phyloP scores from a whole-genome alignment of 208 protist genomes.

The Leptomonas pyrrhocoris region DNA sequence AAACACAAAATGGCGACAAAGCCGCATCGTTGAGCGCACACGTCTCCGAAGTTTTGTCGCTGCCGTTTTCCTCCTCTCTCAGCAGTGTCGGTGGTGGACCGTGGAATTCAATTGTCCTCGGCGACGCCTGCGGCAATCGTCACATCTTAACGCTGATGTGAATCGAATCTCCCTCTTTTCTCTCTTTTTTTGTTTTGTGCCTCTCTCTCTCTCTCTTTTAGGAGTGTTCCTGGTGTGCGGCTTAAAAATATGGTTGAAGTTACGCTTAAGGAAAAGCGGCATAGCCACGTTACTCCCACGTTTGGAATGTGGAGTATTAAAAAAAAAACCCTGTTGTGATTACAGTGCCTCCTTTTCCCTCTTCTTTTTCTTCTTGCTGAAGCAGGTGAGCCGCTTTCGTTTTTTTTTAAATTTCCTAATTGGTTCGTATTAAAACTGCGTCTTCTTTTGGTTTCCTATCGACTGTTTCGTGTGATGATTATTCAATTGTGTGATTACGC shows the following conservation, averaged over 20 bases:
- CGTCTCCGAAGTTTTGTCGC: slow-evolving; percentile 14
- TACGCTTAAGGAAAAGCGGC: too few species aligned
- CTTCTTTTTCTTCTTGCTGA: too few species aligned
- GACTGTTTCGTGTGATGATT: neutral
- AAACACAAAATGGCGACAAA: neutral
- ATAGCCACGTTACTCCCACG: too few species aligned
- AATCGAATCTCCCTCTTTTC: neutral
- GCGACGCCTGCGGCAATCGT: slow-evolving; percentile 36
- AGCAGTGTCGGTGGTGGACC: slow-evolving; percentile 11
- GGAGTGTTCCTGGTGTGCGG: too few species aligned
- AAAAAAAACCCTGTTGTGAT: too few species aligned
- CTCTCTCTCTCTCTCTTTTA: neutral
- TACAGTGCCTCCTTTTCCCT: too few species aligned
- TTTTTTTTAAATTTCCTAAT: slow-evolving; percentile 12
- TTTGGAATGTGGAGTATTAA: too few species aligned
- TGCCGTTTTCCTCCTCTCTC: slow-evolving; percentile 12
- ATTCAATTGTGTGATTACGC: neutral
- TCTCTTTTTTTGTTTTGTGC: slow-evolving; percentile 1
- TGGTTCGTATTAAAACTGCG: too few species aligned
- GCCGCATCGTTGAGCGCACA: neutral
- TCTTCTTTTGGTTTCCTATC: neutral
- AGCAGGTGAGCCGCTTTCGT: too few species aligned
- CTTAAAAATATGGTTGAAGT: too few species aligned
- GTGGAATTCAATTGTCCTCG: slow-evolving; percentile 10
- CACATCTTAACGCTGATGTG: slow-evolving; percentile 22